These are phyloP conservation scores for Hypoxylon rickii DNA, from an alignment of 495 filamentous ascomycete genomes.

Conservation along the genomic window DNA sequence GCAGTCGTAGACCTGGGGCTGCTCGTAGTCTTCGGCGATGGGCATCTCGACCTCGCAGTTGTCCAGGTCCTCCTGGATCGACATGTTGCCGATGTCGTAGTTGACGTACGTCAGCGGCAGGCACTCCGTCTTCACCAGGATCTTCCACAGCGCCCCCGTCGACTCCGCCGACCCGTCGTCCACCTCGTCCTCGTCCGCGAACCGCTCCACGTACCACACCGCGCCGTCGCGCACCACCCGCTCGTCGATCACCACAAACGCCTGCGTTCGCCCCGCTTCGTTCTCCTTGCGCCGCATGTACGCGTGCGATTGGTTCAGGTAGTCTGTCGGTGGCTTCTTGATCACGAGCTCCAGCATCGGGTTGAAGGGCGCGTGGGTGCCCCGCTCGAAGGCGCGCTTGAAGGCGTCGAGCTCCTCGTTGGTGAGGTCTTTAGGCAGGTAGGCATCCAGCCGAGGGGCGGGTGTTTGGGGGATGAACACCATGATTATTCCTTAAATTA, in stretches of 20 bases:
- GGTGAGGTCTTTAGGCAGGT: conserved; percentile 21
- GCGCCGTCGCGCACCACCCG: background rate
- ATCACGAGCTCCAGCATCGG: conserved; percentile 22
- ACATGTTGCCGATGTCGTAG: conserved; percentile 24
- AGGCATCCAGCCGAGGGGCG: conserved; percentile 14
- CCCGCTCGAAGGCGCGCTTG: conserved; percentile 23
- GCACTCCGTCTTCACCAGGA: conserved; percentile 15
- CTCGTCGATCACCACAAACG: conserved; percentile 24
- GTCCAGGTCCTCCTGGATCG: conserved; percentile 21
- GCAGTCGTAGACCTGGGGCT: background rate
- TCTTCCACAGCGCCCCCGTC: conserved; percentile 21
- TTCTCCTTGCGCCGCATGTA: conserved; percentile 26
- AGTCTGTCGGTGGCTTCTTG: conserved; percentile 18
- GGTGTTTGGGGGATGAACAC: conserved; percentile 1
- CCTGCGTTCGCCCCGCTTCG: conserved; percentile 14
- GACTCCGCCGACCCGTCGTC: conserved; percentile 6
- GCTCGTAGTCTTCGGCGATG: conserved; percentile 7
- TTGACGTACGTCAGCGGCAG: conserved; percentile 18
- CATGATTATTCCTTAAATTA: background rate
- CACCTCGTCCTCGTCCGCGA: conserved; percentile 11
- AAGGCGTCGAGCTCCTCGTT: conserved; percentile 13
- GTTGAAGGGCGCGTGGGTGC: conserved; percentile 14
- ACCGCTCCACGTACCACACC: conserved; percentile 19
- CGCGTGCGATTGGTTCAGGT: conserved; percentile 8
- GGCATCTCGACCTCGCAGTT: conserved; percentile 15